These are phyloP conservation scores for Sarocladium oryzae DNA, from an alignment of 2,329 filamentous ascomycete genomes.

Conservation along the genomic window DNA sequence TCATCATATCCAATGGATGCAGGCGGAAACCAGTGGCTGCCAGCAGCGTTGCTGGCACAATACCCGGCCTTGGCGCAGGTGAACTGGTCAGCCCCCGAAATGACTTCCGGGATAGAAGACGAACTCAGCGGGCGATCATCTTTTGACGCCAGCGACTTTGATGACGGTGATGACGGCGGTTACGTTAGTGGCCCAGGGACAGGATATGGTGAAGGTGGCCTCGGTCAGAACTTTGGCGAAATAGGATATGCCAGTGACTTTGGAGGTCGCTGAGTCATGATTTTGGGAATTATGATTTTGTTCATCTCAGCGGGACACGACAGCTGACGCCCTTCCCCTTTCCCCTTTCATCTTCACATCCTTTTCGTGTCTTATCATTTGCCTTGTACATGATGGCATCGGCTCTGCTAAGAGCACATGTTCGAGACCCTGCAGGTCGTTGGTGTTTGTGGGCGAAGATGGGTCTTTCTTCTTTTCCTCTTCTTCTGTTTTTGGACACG, in stretches of 20 bases:
- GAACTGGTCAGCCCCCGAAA: constrained; percentile 65
- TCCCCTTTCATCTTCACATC: not conserved
- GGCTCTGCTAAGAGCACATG: too few species aligned
- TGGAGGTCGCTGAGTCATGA: constrained; percentile 32
- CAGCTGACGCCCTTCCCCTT: too few species aligned
- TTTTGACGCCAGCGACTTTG: constrained; percentile 75
- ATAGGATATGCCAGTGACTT: constrained; percentile 48
- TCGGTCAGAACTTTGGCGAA: constrained; percentile 49
- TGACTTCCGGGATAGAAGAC: constrained; percentile 67
- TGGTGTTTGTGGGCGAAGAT: too few species aligned
- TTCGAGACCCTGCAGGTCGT: too few species aligned
- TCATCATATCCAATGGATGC: constrained; percentile 52
- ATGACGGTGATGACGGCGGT: constrained; percentile 65
- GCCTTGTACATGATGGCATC: not conserved
- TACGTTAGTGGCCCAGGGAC: constrained; percentile 59
- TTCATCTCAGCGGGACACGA: not conserved
- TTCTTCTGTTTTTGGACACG: too few species aligned
- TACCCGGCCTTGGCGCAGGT: constrained; percentile 89
- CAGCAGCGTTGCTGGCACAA: constrained; percentile 80
- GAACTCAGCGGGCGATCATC: constrained; percentile 73
- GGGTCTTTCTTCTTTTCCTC: too few species aligned
- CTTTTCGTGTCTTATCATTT: constrained; percentile 3
- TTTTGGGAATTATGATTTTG: not conserved
- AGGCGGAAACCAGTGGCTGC: constrained; percentile 53
- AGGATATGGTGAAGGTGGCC: constrained; percentile 50